Evolutionary conservation across 306 rosid genomes (phyloP), one percentile per base, ranked within the genome.

Genomic region (Vigna mungo): DNA sequence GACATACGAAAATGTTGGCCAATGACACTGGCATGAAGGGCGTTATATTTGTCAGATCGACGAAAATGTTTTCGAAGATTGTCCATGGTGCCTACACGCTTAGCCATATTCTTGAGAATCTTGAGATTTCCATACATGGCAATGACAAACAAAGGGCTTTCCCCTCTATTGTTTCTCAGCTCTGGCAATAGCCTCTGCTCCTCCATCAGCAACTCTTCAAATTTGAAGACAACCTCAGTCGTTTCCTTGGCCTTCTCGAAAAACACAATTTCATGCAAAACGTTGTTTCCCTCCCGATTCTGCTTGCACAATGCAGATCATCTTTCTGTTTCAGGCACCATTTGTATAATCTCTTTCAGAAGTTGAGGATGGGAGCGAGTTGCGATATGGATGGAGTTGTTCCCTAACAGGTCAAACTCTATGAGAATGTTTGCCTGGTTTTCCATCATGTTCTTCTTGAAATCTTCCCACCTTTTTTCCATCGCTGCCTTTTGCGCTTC

Each of bases 101-200:
- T 25, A 0, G 71, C 66, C 66, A 77, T 14, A 3, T 16, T 46
- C 16, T 53, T 66, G 2, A 77, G 55, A 51, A 72, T 43, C 46
- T 43, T 9, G 1, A 65, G 21, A 6, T 73, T 80, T 0, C 79
- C 79, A 15, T 14, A 14, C 73, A 32, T 80, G 0, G 79, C 70
- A 3, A 63, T 70, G 16, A 47, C 46, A 16, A 72, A 80, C 30
- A 73, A 30, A 7, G 84, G 79, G 7, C 70, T 73, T 80, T 80
- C 79, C 3, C 75, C 75, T 18, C 13, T 37, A 4, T 1, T 2
- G 70, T 51, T 77, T 36, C 0, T 2, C 3, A 16, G 0, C 66
- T 66, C 81, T 2, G 66, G 0, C 4, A 77, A 25, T 23, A 55
- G 3, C 27, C 15, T 2, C 14, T 52, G 25, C 1, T 15, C 20